A percentile compares a stretch with the other conserved stretches of the same genome.
phyloP scores from a whole-genome alignment of 1,284 basidiomycete genomes.

The Microbotryomycetes sp. region DNA sequence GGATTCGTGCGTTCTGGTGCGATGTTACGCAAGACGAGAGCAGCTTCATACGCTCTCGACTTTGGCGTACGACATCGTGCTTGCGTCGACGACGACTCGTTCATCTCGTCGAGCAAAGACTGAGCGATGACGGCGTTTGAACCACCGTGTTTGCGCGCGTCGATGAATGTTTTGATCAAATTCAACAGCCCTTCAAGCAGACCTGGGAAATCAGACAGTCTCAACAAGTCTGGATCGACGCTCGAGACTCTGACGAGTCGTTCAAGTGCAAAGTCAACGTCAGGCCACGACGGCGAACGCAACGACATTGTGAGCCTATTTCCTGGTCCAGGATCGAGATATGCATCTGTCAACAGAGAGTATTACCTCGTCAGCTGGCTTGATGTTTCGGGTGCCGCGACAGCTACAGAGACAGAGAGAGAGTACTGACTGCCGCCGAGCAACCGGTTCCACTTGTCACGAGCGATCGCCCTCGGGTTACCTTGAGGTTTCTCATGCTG shows the following conservation, averaged over 20 bases:
- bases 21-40: constrained; percentile 69
- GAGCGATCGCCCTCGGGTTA: not conserved
- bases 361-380: not conserved
- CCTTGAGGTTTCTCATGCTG: not conserved
- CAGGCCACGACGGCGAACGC: constrained; percentile 63
- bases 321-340: constrained; percentile 47
- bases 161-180: constrained; percentile 54
- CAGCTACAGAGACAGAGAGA: not conserved
- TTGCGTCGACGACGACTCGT: constrained; percentile 1
- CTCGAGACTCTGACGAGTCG: constrained; percentile 63
- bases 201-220: constrained; percentile 60
- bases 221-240: constrained; percentile 60
- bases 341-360: constrained; percentile 11
- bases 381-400: not conserved
- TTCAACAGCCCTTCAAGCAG: constrained; percentile 70
- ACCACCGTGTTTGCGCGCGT: constrained; percentile 41
- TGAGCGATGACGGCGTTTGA: constrained; percentile 45
- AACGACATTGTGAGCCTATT: constrained; percentile 77
- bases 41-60: constrained; percentile 50
- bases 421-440: constrained; percentile 13
- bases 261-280: constrained; percentile 73
- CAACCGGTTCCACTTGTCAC: constrained; percentile 12
- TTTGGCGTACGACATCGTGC: not conserved
- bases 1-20: constrained; percentile 60
- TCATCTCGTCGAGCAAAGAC: constrained; percentile 4